phyloP scores from a whole-genome alignment of 495 filamentous ascomycete species.

The Penicillium paradoxum region DNA sequence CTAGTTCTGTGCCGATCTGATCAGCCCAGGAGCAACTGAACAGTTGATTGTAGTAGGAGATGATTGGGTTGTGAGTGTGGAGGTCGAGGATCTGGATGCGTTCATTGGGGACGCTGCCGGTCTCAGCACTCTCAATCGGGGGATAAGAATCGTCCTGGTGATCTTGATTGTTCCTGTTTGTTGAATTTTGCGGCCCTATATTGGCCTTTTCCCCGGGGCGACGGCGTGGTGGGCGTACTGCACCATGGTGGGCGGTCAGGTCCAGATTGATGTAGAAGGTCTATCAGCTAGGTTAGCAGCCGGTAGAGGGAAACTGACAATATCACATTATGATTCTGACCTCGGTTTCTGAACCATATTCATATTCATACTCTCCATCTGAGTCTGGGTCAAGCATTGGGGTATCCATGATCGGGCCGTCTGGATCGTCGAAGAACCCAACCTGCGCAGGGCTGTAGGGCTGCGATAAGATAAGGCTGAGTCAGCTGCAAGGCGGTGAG shows the following conservation, averaged over 20 bases:
- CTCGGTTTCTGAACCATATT: conserved; percentile 57
- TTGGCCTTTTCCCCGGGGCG: conserved; percentile 20
- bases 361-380: conserved; percentile 56
- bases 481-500: conserved; percentile 11
- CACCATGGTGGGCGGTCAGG: conserved; percentile 42
- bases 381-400: conserved; percentile 15
- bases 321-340: conserved; percentile 19
- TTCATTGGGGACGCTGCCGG: conserved; percentile 23
- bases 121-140: conserved; percentile 24
- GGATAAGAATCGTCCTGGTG: conserved; percentile 8
- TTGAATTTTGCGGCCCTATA: background rate
- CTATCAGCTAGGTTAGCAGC: conserved; percentile 22
- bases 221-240: conserved; percentile 31
- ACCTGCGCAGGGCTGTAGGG: no score
- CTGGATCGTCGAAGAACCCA: background rate
- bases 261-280: conserved; percentile 54
- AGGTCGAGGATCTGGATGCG: conserved; percentile 77
- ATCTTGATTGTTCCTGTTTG: conserved; percentile 11
- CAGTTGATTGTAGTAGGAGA: conserved; percentile 68
- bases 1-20: conserved; percentile 74
- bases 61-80: conserved; percentile 63
- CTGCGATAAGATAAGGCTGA: conserved; percentile 11
- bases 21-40: conserved; percentile 73
- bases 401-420: conserved; percentile 17
- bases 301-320: background rate